Evolutionary conservation across 805 yeast species (phyloP).

Genomic region (Wickerhamomyces chambardii): DNA sequence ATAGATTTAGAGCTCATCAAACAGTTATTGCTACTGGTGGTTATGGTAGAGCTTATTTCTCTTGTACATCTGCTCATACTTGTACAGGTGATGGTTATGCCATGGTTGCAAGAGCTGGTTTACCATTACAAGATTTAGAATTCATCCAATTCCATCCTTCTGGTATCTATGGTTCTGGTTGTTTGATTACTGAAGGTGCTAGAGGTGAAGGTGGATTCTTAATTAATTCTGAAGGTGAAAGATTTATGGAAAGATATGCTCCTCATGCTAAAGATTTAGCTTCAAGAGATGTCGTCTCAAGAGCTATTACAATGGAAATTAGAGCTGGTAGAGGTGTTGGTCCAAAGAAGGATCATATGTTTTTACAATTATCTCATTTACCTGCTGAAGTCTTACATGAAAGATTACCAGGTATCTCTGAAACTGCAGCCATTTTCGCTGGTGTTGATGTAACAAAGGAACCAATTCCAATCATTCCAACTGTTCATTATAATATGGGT

Average conservation of each 20-base stretch:
- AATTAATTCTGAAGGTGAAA: conserved; percentile 95
- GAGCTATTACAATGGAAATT: conserved; percentile 98
- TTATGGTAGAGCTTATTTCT: conserved; percentile 96
- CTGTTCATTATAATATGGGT: conserved; percentile 99
- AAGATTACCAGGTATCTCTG: conserved; percentile 98
- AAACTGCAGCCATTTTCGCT: conserved; percentile 96
- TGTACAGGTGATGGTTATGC: conserved; percentile 99
- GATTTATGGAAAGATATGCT: conserved; percentile 99
- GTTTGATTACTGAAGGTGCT: conserved; percentile 98
- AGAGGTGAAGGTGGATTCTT: conserved; percentile 99
- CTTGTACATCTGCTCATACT: conserved; percentile 98
- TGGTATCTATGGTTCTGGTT: conserved; percentile 98
- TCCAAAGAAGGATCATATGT: conserved; percentile 90
- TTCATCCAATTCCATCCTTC: conserved; percentile 99
- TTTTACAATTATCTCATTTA: conserved; percentile 85
- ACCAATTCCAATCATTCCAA: conserved; percentile 97
- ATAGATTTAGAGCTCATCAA: conserved; percentile 94
- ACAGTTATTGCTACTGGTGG: conserved; percentile 99
- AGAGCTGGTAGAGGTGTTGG: conserved; percentile 99
- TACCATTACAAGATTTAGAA: conserved; percentile 95
- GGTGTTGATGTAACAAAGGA: conserved; percentile 99
- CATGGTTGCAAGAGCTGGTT: conserved; percentile 97
- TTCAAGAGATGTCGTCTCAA: conserved; percentile 95
- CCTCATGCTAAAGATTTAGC: conserved; percentile 98
- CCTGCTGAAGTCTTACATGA: conserved; percentile 89